Base-by-base conservation (phyloP, 2,329 filamentous ascomycete genomes). In the Pezizomycotina sp. region DNA sequence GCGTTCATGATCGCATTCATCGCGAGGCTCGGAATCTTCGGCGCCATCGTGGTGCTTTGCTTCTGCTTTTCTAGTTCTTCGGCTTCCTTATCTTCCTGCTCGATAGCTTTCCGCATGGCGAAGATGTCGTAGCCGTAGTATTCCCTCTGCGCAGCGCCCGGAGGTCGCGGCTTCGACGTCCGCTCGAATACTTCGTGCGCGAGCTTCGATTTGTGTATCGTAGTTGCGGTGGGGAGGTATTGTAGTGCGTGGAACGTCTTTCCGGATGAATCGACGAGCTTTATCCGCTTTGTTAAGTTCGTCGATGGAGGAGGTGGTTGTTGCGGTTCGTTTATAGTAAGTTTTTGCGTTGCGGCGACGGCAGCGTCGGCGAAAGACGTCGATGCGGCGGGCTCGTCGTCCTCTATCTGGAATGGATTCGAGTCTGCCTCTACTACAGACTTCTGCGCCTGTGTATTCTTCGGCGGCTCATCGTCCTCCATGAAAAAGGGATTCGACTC, bases 41-140 rank as follows among this genome's bases (percentile, higher is more conserved):
- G 38, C 16, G 22, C 33, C 7, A 45, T 56, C 34, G 27, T 38
- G 40, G 44, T 20, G 52, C 52, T 33, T 50, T 53, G 50, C 53
- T 47, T 47, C 45, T 46, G 31, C 32, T 36, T 42, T 42, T 21
- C 50, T 32, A 9, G 40, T 36, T 22, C 52, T 51, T 13, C 34
- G 3, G 50, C 44, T 14, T 58, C 56, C 23, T 62, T 59, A 6
- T 68, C 58, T 44, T 82, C 71, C 13, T 68, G 66, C 34, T 69
- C 62, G 3, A 77, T 77, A 10, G 76, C 68, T 38, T 79, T 74
- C 38, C 95, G 67, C 24, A 98, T 61, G 36, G 72, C 65, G 56
- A 93, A 83, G 21, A 98, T 89, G 29, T 92, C 77, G 47, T 98
- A 77, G 6, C 89, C 89, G 55, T 92, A 98, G 58, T 84, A 95